Conservation (phyloP, 2,329 filamentous ascomycete genomes). For the Sporothrix sp. region DNA sequence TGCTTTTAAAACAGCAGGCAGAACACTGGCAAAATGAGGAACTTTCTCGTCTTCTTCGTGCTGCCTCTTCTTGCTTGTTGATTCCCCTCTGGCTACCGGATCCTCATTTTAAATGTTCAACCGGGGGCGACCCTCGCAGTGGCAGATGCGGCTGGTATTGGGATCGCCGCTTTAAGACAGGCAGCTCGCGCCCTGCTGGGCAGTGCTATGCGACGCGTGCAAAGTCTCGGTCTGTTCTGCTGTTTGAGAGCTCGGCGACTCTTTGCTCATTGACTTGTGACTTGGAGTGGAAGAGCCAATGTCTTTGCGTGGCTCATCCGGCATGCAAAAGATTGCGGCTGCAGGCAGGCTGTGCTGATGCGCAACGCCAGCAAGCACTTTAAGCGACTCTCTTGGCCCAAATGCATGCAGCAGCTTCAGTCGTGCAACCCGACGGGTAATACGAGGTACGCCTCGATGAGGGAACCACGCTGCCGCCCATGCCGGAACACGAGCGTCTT, state of each 20-base stretch:
- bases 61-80: background rate
- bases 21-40: no score
- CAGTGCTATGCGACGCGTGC: no score
- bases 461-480: no score
- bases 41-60: background rate
- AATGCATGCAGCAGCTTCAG: background rate
- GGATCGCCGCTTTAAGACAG: slow-evolving; percentile 3
- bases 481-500: no score
- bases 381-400: no score
- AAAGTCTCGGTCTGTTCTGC: no score
- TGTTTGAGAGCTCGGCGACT: no score
- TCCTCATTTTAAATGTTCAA: background rate
- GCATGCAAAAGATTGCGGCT: background rate
- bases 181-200: no score
- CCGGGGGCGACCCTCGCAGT: background rate
- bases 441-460: background rate
- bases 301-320: background rate
- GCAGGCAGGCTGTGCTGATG: background rate
- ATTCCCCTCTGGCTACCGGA: background rate
- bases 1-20: no score
- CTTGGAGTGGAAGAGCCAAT: background rate
- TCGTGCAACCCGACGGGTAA: background rate
- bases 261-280: background rate
- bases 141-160: background rate
- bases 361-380: background rate